Base-by-base conservation (phyloP, 345 rosid species). In the Orychophragmus violaceus region DNA sequence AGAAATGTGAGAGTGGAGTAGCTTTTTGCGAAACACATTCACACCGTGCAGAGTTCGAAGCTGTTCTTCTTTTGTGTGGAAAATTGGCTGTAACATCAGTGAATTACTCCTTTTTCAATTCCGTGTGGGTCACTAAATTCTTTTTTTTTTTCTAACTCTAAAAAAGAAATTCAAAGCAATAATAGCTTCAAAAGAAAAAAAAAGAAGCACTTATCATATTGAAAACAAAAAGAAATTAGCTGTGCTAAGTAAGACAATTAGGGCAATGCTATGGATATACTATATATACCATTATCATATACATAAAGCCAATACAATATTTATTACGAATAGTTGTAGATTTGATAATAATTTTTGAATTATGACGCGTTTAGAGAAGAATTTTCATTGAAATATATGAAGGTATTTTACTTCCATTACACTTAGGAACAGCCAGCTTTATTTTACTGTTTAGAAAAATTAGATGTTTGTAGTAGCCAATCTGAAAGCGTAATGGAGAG, bases 101-200 rank as follows among this genome's bases (percentile, higher is more conserved):
- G 3, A 53, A 39, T 18, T 5, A 13, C 5, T 62, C 62, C 18
- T 52, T 39, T 30, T 52, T 35, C 39, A 70, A 65, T 33, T 5
- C 64, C 76, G 76, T 57, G 70, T 55, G 76, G 76, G 58, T 58
- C 76, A 33, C 53, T 27, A 32, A 17, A 39, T 52, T 70, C n/a
- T 3, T 50, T 41, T 36, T 41, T 17, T 41, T 39, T 19, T 14
- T 12, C 46, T 61, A 42, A 30, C 9, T 24, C 33, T 9, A 14
- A 32, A 11, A n/a, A 52, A 16, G 1, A 53, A 5, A 11, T 42
- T 54, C 58, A 71, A 54, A 62, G 51, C 49, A 71, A 54, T 54
- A 24, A 70, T 62, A 62, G 48, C 56, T 30, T 12, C 37, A 12
- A 41, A 24, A 30, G 22, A 36, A 39, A 23, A 14, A 2, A 21